A percentile compares a stretch with the other conserved stretches of the same genome.
phyloP scores from a whole-genome alignment of 2,329 filamentous ascomycete species.

The Tolypocladium nubicola region DNA sequence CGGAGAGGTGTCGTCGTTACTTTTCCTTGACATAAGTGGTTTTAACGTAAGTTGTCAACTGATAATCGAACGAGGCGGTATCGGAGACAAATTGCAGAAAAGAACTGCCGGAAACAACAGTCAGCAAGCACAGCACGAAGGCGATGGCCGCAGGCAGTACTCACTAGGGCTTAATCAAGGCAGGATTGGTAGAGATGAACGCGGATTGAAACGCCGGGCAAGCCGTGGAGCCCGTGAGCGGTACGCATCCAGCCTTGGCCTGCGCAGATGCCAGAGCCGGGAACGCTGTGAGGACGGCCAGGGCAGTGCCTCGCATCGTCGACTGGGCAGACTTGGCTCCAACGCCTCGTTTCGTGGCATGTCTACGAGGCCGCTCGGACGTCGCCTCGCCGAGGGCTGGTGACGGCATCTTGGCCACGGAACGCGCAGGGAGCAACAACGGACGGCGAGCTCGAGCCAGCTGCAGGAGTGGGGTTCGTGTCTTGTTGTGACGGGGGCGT shows the following conservation, averaged over 20 bases:
- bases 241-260: slow-evolving; percentile 39
- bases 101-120: slow-evolving; percentile 41
- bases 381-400: not conserved
- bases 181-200: slow-evolving; percentile 56
- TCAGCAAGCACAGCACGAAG: not conserved
- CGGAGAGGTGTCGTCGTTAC: slow-evolving; percentile 39
- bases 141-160: slow-evolving; percentile 16
- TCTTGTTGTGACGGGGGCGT: not conserved
- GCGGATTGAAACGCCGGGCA: slow-evolving; percentile 65
- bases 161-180: slow-evolving; percentile 54
- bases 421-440: not conserved
- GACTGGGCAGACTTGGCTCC: not conserved
- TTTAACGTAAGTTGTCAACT: slow-evolving; percentile 62
- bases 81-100: slow-evolving; percentile 79
- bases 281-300: slow-evolving; percentile 15
- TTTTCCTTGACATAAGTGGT: slow-evolving; percentile 66
- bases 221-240: slow-evolving; percentile 56
- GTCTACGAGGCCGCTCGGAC: not conserved
- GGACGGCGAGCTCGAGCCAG: not conserved
- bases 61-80: slow-evolving; percentile 63
- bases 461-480: not conserved
- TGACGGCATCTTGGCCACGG: not conserved
- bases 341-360: not conserved
- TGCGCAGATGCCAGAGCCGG: slow-evolving; percentile 26
- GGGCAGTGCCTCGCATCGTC: not conserved